Evolutionary conservation across 352 stramenopile species (phyloP).

Genomic region (Albugo candida): DNA sequence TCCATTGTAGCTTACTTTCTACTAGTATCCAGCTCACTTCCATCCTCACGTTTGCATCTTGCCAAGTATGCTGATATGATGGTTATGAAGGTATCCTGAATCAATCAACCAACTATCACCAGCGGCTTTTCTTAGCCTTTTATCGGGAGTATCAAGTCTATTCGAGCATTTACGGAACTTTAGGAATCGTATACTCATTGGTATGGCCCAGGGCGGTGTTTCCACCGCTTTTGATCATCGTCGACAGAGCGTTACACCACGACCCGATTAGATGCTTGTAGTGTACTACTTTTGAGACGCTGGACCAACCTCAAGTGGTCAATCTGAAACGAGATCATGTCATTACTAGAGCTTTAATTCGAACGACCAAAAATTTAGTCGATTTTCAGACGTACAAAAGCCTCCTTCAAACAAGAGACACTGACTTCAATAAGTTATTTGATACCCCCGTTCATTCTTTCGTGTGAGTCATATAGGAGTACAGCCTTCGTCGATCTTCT

Average conservation of each 20-base stretch:
- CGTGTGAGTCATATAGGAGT: constrained; percentile 9
- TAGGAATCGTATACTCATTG: constrained; percentile 55
- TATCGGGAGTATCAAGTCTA: constrained; percentile 46
- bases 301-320: constrained; percentile 9
- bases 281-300: too few species aligned
- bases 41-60: constrained; percentile 33
- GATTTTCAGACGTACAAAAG: constrained; percentile 13
- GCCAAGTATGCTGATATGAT: constrained; percentile 61
- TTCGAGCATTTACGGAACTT: constrained; percentile 68
- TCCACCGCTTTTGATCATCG: constrained; percentile 30
- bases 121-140: constrained; percentile 57
- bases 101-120: constrained; percentile 64
- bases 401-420: background rate
- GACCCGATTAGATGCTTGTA: constrained; percentile 26
- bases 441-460: too few species aligned
- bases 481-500: constrained; percentile 26
- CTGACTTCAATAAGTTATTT: background rate
- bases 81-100: constrained; percentile 53
- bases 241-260: constrained; percentile 59
- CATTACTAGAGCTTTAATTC: too few species aligned
- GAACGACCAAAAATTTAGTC: too few species aligned
- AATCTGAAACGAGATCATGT: too few species aligned
- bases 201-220: constrained; percentile 62
- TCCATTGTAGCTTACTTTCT: constrained; percentile 64
- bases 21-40: constrained; percentile 71